phyloP scores from a whole-genome alignment of 2,329 filamentous ascomycete genomes.

The Hypocrella siamensis region DNA sequence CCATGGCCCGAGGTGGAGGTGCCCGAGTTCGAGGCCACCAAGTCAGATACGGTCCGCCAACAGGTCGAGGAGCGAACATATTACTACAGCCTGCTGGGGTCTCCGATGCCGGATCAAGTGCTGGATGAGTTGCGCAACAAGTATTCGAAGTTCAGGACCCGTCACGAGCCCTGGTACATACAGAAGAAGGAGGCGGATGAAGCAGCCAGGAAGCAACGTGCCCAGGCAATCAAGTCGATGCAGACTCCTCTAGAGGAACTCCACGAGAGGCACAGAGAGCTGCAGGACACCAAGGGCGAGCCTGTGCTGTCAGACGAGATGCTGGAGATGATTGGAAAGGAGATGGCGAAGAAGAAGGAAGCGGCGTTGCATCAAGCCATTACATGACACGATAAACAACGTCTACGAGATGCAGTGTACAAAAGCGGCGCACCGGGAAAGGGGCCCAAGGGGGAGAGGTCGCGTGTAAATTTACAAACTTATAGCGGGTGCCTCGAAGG shows the following conservation, averaged over 20 bases:
- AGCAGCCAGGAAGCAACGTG: conserved; percentile 20
- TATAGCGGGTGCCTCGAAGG: too few species aligned
- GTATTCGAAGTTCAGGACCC: conserved; percentile 66
- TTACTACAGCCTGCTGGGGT: conserved; percentile 57
- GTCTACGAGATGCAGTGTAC: too few species aligned
- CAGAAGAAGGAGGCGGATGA: conserved; percentile 46
- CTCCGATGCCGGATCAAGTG: conserved; percentile 65
- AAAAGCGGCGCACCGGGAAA: too few species aligned
- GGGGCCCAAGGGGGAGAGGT: too few species aligned
- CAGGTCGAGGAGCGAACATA: conserved; percentile 63
- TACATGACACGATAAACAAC: conserved; percentile 19
- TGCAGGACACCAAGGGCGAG: conserved; percentile 36
- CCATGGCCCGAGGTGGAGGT: conserved; percentile 53
- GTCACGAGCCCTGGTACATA: conserved; percentile 63
- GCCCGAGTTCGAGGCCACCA: conserved; percentile 35
- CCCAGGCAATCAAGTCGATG: conserved; percentile 21
- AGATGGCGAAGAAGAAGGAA: conserved; percentile 40
- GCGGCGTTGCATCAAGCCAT: conserved; percentile 21
- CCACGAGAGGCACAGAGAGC: conserved; percentile 36
- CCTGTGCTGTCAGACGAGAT: conserved; percentile 41
- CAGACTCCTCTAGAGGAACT: conserved; percentile 43
- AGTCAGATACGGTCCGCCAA: conserved; percentile 58
- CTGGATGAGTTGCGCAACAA: conserved; percentile 76
- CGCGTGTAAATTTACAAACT: too few species aligned
- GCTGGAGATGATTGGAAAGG: conserved; percentile 44